phyloP scores from a whole-genome alignment of 2,329 filamentous ascomycete genomes.

The Pseudodiploospora longispora region DNA sequence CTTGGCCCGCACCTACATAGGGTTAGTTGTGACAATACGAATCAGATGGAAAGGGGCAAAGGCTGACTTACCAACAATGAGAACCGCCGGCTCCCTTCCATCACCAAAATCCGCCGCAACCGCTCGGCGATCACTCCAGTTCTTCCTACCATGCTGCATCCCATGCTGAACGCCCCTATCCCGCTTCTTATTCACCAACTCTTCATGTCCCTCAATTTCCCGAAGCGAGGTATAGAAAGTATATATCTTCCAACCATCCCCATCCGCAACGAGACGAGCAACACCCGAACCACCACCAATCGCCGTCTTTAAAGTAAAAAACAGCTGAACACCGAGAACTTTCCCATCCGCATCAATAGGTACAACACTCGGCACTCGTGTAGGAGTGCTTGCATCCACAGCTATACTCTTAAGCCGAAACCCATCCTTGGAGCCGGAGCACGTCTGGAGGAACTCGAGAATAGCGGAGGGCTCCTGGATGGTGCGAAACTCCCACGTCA shows the following conservation, averaged over 20 bases:
- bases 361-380: constrained; percentile 33
- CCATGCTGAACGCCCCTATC: constrained; percentile 51
- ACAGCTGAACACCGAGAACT: constrained; percentile 47
- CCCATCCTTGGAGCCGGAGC: constrained; percentile 23
- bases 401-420: constrained; percentile 35
- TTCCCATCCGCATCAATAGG: constrained; percentile 42
- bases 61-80: constrained; percentile 49
- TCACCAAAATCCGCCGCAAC: constrained; percentile 39
- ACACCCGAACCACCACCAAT: constrained; percentile 50
- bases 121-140: constrained; percentile 50
- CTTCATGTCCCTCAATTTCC: constrained; percentile 46
- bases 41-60: not conserved
- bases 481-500: constrained; percentile 49
- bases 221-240: constrained; percentile 54
- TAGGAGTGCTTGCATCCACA: constrained; percentile 36
- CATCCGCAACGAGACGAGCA: constrained; percentile 38
- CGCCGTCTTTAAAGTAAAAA: constrained; percentile 44
- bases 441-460: constrained; percentile 26
- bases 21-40: not conserved
- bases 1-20: constrained; percentile 48
- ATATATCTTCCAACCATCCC: constrained; percentile 50
- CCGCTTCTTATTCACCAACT: constrained; percentile 37
- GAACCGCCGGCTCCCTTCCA: constrained; percentile 43
- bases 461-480: constrained; percentile 36
- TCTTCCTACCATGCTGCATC: constrained; percentile 40